Evolutionary conservation across 1,139 yeast species (phyloP), one percentile per base, ranked within the genome.

Genomic region (Kodamaea sp.): DNA sequence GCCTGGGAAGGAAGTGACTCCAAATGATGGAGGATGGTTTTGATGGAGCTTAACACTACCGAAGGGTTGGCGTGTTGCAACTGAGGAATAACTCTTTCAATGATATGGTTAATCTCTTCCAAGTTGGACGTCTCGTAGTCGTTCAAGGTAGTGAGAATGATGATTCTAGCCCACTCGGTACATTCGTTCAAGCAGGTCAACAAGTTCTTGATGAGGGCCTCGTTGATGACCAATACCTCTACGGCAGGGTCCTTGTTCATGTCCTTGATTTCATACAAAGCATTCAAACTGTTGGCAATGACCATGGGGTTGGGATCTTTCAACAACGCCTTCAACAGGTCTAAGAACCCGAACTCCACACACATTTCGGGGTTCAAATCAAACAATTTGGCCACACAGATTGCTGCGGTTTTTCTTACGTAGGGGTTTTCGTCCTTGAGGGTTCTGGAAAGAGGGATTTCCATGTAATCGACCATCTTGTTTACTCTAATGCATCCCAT

Each of bases 401-500:
- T 85, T 8, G 96, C 97, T 0, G 98, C 98, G 0, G 98, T 94
- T 55, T 94, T 94, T 43, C 99, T 73, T 32, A 94, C 99, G 55
- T 94, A 94, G 2, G 99, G 98, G 56, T 90, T 90, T 51, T 89
- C 97, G 61, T 92, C 98, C 43, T 73, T 73, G 47, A 94, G 67
- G 1, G 97, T 90, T 51, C 87, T 76, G 47, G 82, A 80, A 44
- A 94, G 70, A 0, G 98, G 98, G 20, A 84, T 80, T 46, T 89
- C 94, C 80, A 94, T 80, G 57, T 94, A 92, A 56, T 90, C 97
- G 27, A 89, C 88, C 81, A 94, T 90, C 60, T 85, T 89, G 51
- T 86, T 94, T 18, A 94, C 98, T 30, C 98, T 70, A 35, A 94
- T 89, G 66, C 97, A 92, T 1, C 98, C 97, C 99, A 94, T 94